phyloP scores from a whole-genome alignment of 208 protist genomes.

The Endotrypanum monterogeii region DNA sequence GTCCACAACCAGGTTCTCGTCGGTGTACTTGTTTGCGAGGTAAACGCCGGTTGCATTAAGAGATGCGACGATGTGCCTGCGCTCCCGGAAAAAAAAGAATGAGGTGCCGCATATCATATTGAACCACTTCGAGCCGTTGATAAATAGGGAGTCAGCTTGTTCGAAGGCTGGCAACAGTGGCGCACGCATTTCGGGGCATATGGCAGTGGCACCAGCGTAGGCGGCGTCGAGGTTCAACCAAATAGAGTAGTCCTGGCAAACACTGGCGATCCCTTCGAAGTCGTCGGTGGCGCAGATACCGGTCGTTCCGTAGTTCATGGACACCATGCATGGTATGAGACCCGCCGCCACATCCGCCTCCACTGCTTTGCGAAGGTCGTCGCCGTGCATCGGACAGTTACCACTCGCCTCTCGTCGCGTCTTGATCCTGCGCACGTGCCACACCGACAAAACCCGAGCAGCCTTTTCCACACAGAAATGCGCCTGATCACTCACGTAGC shows the following conservation, averaged over 20 bases:
- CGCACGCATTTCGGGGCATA: slow-evolving; percentile 58
- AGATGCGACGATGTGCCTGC: slow-evolving; percentile 39
- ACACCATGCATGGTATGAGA: slow-evolving; percentile 55
- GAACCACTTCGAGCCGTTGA: slow-evolving; percentile 74
- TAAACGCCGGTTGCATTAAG: slow-evolving; percentile 54
- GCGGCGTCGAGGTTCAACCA: slow-evolving; percentile 72
- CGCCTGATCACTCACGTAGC: slow-evolving; percentile 50
- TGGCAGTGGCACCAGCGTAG: slow-evolving; percentile 52
- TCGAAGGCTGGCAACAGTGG: slow-evolving; percentile 35
- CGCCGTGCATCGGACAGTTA: slow-evolving; percentile 47
- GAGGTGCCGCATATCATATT: slow-evolving; percentile 43
- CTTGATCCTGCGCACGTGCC: slow-evolving; percentile 32
- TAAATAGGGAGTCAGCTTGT: slow-evolving; percentile 42
- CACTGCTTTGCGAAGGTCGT: slow-evolving; percentile 35
- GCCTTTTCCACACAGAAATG: slow-evolving; percentile 69
- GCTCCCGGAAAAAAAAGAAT: slow-evolving; percentile 56
- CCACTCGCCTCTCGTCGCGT: slow-evolving; percentile 28
- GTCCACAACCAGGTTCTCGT: slow-evolving; percentile 37
- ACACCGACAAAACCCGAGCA: slow-evolving; percentile 40
- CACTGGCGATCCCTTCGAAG: slow-evolving; percentile 37
- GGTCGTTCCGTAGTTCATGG: slow-evolving; percentile 59
- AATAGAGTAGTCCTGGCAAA: slow-evolving; percentile 36
- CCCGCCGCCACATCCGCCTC: slow-evolving; percentile 46
- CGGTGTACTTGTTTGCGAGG: slow-evolving; percentile 45
- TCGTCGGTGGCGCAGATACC: slow-evolving; percentile 57